phyloP scores from a whole-genome alignment of 192 early-diverging fungal genomes.

The Coemansia sp. region DNA sequence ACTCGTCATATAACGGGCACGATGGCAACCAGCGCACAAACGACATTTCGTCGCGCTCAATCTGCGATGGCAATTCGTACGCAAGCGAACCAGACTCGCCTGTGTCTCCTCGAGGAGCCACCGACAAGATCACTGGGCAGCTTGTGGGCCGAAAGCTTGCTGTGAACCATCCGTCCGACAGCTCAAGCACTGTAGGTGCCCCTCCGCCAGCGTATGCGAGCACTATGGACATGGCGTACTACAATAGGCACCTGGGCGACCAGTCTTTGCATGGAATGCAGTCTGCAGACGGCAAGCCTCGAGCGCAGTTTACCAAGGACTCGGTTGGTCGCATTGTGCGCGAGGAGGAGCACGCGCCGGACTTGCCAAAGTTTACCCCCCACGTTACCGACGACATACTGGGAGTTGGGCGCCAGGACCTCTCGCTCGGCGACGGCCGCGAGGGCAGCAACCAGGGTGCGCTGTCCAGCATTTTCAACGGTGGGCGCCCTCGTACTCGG shows the following conservation, averaged over 20 bases:
- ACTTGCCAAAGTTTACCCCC: slow-evolving; percentile 41
- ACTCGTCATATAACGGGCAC: slow-evolving; percentile 37
- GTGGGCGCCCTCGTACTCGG: slow-evolving; percentile 24
- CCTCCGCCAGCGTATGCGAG: neutral
- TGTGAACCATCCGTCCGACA: neutral
- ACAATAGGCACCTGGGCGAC: slow-evolving; percentile 6
- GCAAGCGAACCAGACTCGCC: slow-evolving; percentile 40
- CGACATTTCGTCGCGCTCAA: slow-evolving; percentile 27
- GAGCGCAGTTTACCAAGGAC: slow-evolving; percentile 43
- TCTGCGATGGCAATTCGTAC: slow-evolving; percentile 40
- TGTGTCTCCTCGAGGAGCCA: slow-evolving; percentile 4
- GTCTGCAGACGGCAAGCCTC: slow-evolving; percentile 13
- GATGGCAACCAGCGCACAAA: slow-evolving; percentile 13
- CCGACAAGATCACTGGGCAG: neutral
- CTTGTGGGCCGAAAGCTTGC: neutral
- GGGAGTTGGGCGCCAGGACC: slow-evolving; percentile 40
- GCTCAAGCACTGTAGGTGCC: neutral
- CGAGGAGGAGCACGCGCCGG: slow-evolving; percentile 44
- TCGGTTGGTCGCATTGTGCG: slow-evolving; percentile 51
- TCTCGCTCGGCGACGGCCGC: neutral
- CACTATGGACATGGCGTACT: neutral
- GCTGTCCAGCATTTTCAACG: slow-evolving; percentile 5
- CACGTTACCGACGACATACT: slow-evolving; percentile 52
- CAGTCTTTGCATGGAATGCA: slow-evolving; percentile 1
- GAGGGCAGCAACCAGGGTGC: slow-evolving; percentile 6